A percentile compares a stretch with the other conserved stretches of the same genome.
Evolutionary conservation across 139 green algal genomes (phyloP).

Genomic region (Micractinium conductrix): DNA sequence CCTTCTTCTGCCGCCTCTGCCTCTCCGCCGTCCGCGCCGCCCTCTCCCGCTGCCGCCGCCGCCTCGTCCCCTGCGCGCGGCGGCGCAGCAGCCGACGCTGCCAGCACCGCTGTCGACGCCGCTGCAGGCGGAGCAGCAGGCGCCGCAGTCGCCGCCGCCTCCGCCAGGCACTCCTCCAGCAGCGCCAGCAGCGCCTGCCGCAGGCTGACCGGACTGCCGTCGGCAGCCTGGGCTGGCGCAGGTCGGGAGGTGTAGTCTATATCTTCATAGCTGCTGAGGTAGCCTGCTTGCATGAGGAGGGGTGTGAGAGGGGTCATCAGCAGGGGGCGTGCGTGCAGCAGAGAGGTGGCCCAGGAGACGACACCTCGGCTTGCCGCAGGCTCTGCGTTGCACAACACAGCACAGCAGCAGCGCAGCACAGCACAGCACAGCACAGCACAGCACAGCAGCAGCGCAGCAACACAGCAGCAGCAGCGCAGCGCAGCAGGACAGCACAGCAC

Average conservation of each 20-base stretch:
- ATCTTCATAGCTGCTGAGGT: conserved; percentile 41
- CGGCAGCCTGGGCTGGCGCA: conserved; percentile 15
- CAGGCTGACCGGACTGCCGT: conserved; percentile 43
- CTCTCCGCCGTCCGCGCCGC: too few relatives aligned
- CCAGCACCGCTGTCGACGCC: background rate
- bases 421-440: too few relatives aligned
- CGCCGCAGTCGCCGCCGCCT: background rate
- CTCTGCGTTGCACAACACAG: too few relatives aligned
- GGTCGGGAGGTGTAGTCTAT: conserved; percentile 45
- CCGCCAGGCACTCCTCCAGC: conserved; percentile 38
- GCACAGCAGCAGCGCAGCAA: background rate
- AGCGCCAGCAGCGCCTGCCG: conserved; percentile 41
- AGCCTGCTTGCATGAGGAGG: background rate
- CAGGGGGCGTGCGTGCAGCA: background rate
- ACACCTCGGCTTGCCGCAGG: too few relatives aligned
- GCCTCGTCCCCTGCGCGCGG: background rate
- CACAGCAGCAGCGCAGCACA: too few relatives aligned
- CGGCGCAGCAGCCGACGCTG: background rate
- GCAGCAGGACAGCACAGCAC: background rate
- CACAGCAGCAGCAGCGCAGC: too few relatives aligned
- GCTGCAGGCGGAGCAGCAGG: background rate
- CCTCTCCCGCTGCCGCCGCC: background rate
- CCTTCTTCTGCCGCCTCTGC: background rate
- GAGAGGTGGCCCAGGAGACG: too few relatives aligned
- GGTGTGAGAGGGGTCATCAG: background rate